Conservation (phyloP, 306 rosid species). For the Carpinus fangiana region DNA sequence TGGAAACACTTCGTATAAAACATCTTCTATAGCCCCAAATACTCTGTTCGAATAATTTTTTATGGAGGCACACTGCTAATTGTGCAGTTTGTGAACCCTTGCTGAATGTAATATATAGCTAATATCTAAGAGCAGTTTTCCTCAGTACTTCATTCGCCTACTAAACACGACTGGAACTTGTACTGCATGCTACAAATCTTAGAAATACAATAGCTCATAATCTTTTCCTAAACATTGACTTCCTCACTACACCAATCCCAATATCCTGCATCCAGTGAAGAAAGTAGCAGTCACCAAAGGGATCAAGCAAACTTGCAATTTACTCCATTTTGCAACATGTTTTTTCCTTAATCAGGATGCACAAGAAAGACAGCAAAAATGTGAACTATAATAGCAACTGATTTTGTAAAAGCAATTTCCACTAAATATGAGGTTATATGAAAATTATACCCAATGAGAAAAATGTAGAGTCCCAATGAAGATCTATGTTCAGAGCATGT, state of each 20-base stretch:
- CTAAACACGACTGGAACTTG: background rate
- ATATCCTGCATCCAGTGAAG: background rate
- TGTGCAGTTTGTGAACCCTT: background rate
- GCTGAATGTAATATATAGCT: too few relatives aligned
- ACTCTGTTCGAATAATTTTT: too few relatives aligned
- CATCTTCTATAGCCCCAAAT: too few relatives aligned
- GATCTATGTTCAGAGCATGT: background rate
- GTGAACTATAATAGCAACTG: background rate
- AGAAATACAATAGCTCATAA: background rate
- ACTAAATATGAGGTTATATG: background rate
- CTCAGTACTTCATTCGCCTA: background rate
- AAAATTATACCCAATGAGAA: background rate
- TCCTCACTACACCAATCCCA: background rate
- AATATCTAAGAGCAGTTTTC: background rate
- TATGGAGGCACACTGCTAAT: background rate
- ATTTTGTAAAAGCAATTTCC: background rate
- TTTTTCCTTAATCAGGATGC: conserved; percentile 1
- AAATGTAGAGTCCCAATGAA: background rate
- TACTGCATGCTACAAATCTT: background rate
- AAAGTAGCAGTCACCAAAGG: background rate
- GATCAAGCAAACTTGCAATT: background rate
- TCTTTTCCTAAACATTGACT: background rate
- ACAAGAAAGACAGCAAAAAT: background rate
- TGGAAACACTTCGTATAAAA: background rate
- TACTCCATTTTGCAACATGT: background rate